Percentiles rank a stretch among this genome's conserved stretches.
phyloP scores from a whole-genome alignment of 495 filamentous ascomycete genomes.

The Neurospora tetrasperma region DNA sequence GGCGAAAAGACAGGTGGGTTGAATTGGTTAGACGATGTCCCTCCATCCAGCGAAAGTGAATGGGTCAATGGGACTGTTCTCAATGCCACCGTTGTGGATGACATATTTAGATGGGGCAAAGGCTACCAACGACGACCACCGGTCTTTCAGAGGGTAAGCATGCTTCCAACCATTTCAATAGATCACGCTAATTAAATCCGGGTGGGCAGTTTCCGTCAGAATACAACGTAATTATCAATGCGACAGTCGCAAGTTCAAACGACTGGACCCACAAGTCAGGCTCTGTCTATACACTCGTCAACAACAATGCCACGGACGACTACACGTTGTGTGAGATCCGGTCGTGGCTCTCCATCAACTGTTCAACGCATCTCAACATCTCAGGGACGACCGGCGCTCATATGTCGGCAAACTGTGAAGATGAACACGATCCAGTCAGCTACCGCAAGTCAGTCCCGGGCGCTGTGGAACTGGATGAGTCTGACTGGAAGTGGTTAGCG shows the following conservation, averaged over 20 bases:
- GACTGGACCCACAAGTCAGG: conserved; percentile 25
- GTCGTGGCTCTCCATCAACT: conserved; percentile 46
- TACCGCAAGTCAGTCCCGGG: conserved; percentile 35
- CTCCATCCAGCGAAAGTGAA: conserved; percentile 9
- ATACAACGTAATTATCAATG: conserved; percentile 59
- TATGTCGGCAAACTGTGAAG: conserved; percentile 49
- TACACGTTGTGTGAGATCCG: conserved; percentile 56
- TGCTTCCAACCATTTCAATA: neutral
- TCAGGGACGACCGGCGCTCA: conserved; percentile 44
- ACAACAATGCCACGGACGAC: conserved; percentile 24
- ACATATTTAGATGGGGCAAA: conserved; percentile 55
- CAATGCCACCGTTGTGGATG: conserved; percentile 47
- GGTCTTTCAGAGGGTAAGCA: conserved; percentile 46
- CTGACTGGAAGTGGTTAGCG: conserved; percentile 52
- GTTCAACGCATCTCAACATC: conserved; percentile 51
- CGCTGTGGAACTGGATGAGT: conserved; percentile 18
- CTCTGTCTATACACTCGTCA: conserved; percentile 54
- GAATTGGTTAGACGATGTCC: conserved; percentile 24
- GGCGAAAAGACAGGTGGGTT: conserved; percentile 11
- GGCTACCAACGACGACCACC: conserved; percentile 44
- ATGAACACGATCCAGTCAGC: conserved; percentile 36
- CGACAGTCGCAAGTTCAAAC: conserved; percentile 6
- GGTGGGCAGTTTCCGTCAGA: conserved; percentile 34
- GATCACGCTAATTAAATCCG: neutral
- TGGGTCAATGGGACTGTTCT: conserved; percentile 32